phyloP scores from a whole-genome alignment of 768 basidiomycete genomes.

The Collybiopsis luxurians region DNA sequence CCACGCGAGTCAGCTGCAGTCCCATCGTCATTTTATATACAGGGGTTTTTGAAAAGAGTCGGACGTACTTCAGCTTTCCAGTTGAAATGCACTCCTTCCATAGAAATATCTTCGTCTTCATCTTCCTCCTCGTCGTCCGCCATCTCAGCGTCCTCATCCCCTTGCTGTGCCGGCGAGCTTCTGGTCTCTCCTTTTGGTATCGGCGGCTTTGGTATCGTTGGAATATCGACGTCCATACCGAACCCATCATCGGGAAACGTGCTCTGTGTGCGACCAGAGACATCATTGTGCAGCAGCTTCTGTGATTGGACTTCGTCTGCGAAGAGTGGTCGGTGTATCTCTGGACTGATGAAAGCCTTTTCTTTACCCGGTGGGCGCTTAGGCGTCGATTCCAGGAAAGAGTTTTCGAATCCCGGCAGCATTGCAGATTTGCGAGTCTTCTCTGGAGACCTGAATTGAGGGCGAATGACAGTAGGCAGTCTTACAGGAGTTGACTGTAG shows the following conservation, averaged over 20 bases:
- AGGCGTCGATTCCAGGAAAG: conserved; percentile 43
- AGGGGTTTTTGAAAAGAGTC: neutral
- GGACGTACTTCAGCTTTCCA: conserved; percentile 55
- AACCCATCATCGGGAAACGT: neutral
- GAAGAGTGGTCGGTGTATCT: conserved; percentile 7
- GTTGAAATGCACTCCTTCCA: conserved; percentile 39
- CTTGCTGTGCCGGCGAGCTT: conserved; percentile 12
- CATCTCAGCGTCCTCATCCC: conserved; percentile 34
- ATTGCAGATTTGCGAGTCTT: conserved; percentile 28
- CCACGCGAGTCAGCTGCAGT: conserved; percentile 52
- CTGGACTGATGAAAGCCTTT: neutral
- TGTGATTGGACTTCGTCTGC: neutral
- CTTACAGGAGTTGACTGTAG: conserved; percentile 4
- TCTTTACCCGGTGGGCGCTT: conserved; percentile 21
- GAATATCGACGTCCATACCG: conserved; percentile 1
- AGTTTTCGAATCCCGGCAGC: conserved; percentile 55
- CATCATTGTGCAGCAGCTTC: neutral
- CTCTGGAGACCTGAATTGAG: conserved; percentile 29
- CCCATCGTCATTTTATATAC: neutral
- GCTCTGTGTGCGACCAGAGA: conserved; percentile 4
- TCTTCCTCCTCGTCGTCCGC: conserved; percentile 22
- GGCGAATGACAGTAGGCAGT: conserved; percentile 8
- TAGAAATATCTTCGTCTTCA: conserved; percentile 29
- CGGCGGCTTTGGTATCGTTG: neutral
- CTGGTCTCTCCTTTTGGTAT: neutral